A percentile compares a stretch with the other conserved stretches of the same genome.
Conservation (phyloP, 371 early-diverging fungal species). For the Circinella minor region DNA sequence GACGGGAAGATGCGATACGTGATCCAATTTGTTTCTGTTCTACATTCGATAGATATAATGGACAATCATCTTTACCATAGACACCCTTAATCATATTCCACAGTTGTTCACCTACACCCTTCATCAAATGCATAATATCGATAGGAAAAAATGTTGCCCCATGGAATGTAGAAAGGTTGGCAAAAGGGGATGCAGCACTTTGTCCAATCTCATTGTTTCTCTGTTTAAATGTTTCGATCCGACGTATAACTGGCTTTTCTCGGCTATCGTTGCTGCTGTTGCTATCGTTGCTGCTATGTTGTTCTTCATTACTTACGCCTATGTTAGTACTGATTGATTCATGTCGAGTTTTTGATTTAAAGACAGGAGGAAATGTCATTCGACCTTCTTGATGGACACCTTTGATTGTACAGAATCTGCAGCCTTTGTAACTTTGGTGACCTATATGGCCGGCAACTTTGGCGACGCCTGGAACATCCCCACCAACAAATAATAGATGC, state of each 20-base stretch:
- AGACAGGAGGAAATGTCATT: slow-evolving; percentile 3
- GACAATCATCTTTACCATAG: neutral
- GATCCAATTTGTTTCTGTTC: neutral
- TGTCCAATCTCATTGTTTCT: neutral
- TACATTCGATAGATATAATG: neutral
- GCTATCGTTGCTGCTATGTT: neutral
- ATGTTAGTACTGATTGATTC: too few relatives aligned
- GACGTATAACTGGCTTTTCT: neutral
- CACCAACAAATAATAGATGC: slow-evolving; percentile 4
- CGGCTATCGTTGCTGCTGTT: neutral
- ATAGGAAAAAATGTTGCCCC: neutral
- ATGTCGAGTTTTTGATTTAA: too few relatives aligned
- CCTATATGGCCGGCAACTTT: slow-evolving; percentile 1
- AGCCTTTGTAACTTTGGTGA: slow-evolving; percentile 2
- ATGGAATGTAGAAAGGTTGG: neutral
- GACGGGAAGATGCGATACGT: neutral
- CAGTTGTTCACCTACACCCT: neutral
- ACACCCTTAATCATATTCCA: neutral
- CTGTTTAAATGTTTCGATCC: neutral
- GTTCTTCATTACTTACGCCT: neutral
- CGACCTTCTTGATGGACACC: neutral
- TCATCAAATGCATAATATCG: slow-evolving; percentile 4
- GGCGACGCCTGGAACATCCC: slow-evolving; percentile 9
- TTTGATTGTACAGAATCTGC: slow-evolving; percentile 9
- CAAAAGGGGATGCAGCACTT: neutral